Evolutionary conservation across 352 stramenopile species (phyloP), one percentile per base, ranked within the genome.

Genomic region (Phytopythium sindhum): DNA sequence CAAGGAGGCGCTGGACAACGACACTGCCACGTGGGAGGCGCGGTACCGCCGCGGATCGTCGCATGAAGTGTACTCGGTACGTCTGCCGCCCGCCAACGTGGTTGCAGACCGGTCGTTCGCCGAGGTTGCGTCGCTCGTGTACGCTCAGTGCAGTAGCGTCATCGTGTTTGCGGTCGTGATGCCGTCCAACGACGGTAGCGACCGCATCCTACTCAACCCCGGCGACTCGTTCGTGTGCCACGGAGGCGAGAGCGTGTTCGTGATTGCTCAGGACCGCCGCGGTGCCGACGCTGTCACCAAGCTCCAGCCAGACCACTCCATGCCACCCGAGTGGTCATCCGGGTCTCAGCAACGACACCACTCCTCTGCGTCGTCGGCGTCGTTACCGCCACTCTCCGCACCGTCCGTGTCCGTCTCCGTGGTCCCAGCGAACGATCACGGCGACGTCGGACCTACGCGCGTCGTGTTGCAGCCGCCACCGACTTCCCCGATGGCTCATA

Each of bases 51-150:
- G 84, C 37, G 85, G 86, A 29, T 76, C 86, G 12, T 89, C 80
- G 51, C 84, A 93, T 23, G 86, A 95, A 57, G 69, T 95, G 37
- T 95, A 95, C 68, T 88, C 84, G 24, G 81, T 91, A 4, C 63
- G 73, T 14, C 62, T 95, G 19, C 86, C 86, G 11, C 69, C 84
- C 7, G 70, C 77, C 10, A 65, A 57, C 1, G 77, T 89, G 4
- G 65, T 90, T 58, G 77, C 72, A 14, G 81, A 81, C 8, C 88
- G 89, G 57, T 91, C 86, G 0, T 95, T 95, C 57, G 80, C 86
- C 0, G 84, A 95, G 57, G 80, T 93, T 29, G 81, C 86, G 31
- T 89, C 84, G 7, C 77, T 91, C 14, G 80, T 82, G 39, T 95
- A 93, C 61, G 80, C 77, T 4, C 76, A 89, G 29, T 95, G 86